phyloP scores from a whole-genome alignment of 78 protist genomes.

The Pigoraptor vietnamica region DNA sequence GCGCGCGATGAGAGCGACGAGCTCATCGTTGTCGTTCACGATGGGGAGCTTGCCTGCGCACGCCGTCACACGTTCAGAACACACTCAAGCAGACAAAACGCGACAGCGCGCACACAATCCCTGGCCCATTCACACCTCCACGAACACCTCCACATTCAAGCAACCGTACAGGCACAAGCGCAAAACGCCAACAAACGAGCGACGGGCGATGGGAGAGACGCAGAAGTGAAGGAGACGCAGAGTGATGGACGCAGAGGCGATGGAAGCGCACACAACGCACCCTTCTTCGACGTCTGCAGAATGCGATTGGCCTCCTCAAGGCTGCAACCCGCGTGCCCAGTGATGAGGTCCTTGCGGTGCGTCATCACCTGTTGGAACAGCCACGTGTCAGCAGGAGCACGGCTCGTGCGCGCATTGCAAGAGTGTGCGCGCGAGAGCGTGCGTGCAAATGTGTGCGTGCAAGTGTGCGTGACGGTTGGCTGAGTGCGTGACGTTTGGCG shows the following conservation, averaged over 20 bases:
- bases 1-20: slow-evolving; percentile 67
- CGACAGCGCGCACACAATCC: no score
- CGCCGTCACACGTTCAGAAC: no score
- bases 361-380: background rate
- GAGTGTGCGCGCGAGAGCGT: background rate
- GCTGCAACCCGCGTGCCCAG: slow-evolving; percentile 34
- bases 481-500: no score
- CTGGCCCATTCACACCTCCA: no score
- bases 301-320: slow-evolving; percentile 75
- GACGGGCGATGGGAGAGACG: no score
- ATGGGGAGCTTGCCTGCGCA: slow-evolving; percentile 80
- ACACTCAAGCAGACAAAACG: no score
- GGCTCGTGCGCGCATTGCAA: background rate
- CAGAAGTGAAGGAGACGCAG: no score
- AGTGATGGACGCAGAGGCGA: background rate
- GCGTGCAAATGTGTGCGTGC: no score
- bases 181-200: no score
- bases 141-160: no score
- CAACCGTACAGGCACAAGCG: no score
- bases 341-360: slow-evolving; percentile 12
- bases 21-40: slow-evolving; percentile 60
- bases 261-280: background rate
- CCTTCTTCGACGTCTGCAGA: slow-evolving; percentile 45
- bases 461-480: no score
- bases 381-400: background rate